These are phyloP conservation scores for Mortierella sp. DNA, from an alignment of 371 early-diverging fungal genomes.

Conservation along the genomic window DNA sequence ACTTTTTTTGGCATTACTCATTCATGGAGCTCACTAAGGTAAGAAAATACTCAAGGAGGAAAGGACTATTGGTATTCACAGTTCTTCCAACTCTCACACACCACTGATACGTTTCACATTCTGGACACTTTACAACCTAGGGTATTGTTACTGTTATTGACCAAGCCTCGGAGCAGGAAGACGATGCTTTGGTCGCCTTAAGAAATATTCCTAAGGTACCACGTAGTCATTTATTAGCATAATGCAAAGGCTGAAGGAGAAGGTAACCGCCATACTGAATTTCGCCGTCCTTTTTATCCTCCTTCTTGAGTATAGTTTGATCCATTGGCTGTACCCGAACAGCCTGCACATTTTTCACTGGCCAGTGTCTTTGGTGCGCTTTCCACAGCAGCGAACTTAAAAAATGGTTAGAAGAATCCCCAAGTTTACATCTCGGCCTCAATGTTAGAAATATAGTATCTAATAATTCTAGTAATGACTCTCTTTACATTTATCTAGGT, in stretches of 20 bases:
- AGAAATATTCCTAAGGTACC: slow-evolving; percentile 37
- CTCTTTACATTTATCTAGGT: background rate
- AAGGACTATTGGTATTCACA: background rate
- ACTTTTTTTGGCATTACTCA: too few relatives aligned
- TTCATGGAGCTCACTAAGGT: too few relatives aligned
- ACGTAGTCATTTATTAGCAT: too few relatives aligned
- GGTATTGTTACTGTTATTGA: slow-evolving; percentile 46
- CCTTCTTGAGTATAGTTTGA: slow-evolving; percentile 26
- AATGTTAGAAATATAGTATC: background rate
- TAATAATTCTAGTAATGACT: background rate
- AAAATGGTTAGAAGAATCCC: slow-evolving; percentile 5
- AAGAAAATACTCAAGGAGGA: too few relatives aligned
- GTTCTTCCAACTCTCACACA: background rate
- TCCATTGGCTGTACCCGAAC: slow-evolving; percentile 32
- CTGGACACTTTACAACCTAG: slow-evolving; percentile 1
- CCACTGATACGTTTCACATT: too few relatives aligned
- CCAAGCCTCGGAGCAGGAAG: slow-evolving; percentile 33
- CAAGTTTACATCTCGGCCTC: background rate
- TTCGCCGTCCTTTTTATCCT: too few relatives aligned
- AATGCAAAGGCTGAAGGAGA: too few relatives aligned
- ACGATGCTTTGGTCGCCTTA: slow-evolving; percentile 34
- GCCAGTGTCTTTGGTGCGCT: slow-evolving; percentile 44
- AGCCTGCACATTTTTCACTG: slow-evolving; percentile 37
- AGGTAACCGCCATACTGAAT: too few relatives aligned
- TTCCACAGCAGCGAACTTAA: slow-evolving; percentile 7